Evolutionary conservation across 73 alveolate species (phyloP), one percentile per base, ranked within the genome.

Genomic region (Durusdinium trenchii): DNA sequence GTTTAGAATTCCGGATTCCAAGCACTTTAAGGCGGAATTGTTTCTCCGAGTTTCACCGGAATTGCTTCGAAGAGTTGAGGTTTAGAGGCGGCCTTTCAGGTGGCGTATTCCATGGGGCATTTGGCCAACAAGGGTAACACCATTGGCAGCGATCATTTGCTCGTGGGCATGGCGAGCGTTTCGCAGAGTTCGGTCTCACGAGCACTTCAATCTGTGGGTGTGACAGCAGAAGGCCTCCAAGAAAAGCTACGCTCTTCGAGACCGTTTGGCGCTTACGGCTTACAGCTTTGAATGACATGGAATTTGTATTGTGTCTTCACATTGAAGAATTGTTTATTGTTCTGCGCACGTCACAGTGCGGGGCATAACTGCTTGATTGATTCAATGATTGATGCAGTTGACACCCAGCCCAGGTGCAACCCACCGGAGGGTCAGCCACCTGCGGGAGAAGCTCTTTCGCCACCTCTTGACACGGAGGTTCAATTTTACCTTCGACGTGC

Each of bases 61-160:
- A n/a, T n/a, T n/a, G n/a, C n/a, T n/a, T n/a, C n/a, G n/a, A n/a
- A n/a, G n/a, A n/a, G n/a, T 45, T 5, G 42, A 91, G 98, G 98
- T 48, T 28, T 91, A 45, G 98, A 91, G 57, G 69, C 38, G n/a
- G 98, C 98, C 28, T 91, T 69, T 40, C 52, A 91, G 14, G 75
- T 91, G 43, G 98, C 98, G 35, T 78, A 91, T 36, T 78, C 76
- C 90, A 76, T 67, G 79, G 98, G 98, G 32, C 98, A 91, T 79
- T 57, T 91, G 43, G 43, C 61, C 61, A 32, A 54, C 18, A 86
- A 86, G 28, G 62, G 38, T 48, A 1, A n/a, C 30, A 81, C 79
- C 82, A 51, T 89, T 46, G 96, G 96, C 51, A 89, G 86, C 40
- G 96, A 89, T 71, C 96, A 89, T 71, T n/a, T 89, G 86, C 86